These are phyloP conservation scores for Zygosaccharomyces gambellarensis DNA, from an alignment of 805 yeast genomes.

Conservation along the genomic window DNA sequence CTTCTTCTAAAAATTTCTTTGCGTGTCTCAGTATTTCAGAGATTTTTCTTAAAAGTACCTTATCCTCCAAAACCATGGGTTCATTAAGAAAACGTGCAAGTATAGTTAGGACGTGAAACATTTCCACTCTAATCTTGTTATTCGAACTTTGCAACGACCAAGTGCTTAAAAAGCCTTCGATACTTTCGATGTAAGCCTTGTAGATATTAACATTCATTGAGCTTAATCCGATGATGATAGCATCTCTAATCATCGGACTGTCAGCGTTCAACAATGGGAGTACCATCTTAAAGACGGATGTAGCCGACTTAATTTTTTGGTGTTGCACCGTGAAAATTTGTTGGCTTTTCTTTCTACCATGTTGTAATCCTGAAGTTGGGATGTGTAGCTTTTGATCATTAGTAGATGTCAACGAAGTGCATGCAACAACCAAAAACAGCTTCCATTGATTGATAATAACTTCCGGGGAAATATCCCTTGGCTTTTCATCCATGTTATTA, in stretches of 20 bases:
- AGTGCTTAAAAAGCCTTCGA: constrained; percentile 54
- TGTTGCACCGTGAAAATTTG: constrained; percentile 80
- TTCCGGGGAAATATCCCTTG: constrained; percentile 53
- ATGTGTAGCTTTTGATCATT: constrained; percentile 75
- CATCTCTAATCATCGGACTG: constrained; percentile 69
- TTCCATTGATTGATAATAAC: constrained; percentile 81
- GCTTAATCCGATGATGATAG: constrained; percentile 83
- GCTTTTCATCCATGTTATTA: constrained; percentile 36
- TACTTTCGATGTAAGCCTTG: constrained; percentile 70
- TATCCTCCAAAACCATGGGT: constrained; percentile 53
- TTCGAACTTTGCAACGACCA: constrained; percentile 48
- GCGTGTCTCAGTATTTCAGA: constrained; percentile 58
- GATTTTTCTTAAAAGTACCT: constrained; percentile 60
- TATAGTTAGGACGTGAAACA: constrained; percentile 68
- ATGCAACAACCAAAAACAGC: constrained; percentile 81
- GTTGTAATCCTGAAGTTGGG: constrained; percentile 49
- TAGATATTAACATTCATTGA: constrained; percentile 88
- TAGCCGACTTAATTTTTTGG: constrained; percentile 88
- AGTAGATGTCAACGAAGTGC: constrained; percentile 85
- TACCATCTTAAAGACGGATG: constrained; percentile 81
- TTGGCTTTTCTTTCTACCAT: constrained; percentile 70
- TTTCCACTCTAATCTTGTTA: constrained; percentile 57
- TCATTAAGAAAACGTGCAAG: constrained; percentile 59
- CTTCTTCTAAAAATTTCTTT: constrained; percentile 52
- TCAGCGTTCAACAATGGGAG: constrained; percentile 72